These are phyloP conservation scores for Magnolia changhungtana DNA, from an alignment of 164 flowering plant genomes.

Conservation along the genomic window DNA sequence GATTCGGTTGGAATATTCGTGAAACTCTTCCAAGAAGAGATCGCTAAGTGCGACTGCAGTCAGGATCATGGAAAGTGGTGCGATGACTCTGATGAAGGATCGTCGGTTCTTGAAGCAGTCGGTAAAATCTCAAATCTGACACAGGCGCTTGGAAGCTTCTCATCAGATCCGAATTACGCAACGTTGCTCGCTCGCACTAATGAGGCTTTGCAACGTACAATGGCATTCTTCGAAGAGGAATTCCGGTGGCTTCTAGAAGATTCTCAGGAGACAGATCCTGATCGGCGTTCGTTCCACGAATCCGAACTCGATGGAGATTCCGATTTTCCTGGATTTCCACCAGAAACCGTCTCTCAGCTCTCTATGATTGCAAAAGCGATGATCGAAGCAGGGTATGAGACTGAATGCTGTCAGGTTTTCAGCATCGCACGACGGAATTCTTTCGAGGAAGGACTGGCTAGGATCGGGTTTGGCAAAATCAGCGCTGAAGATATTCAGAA, in stretches of 20 bases:
- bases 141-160: conserved; percentile 10
- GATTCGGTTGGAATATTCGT: conserved; percentile 21
- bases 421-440: conserved; percentile 37
- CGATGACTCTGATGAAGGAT: conserved; percentile 15
- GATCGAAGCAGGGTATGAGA: conserved; percentile 57
- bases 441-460: conserved; percentile 34
- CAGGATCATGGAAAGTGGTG: conserved; percentile 28
- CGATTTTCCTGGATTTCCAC: conserved; percentile 37
- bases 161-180: conserved; percentile 5
- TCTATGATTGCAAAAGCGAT: conserved; percentile 43
- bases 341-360: conserved; percentile 35
- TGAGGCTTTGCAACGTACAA: conserved; percentile 46
- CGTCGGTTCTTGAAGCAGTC: conserved; percentile 26
- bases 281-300: background rate
- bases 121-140: conserved; percentile 25
- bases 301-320: background rate
- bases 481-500: conserved; percentile 70
- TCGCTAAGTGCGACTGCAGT: conserved; percentile 24
- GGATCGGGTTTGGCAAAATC: conserved; percentile 42
- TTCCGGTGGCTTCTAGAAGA: conserved; percentile 54
- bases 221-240: conserved; percentile 63
- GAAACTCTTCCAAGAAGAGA: conserved; percentile 28
- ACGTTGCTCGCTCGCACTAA: conserved; percentile 29
- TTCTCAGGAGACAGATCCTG: conserved; percentile 1
- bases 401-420: conserved; percentile 60